Percentiles rank a stretch among this genome's conserved stretches.
Conservation (phyloP, 352 stramenopile genomes). For the Phytophthora tentaculata region DNA sequence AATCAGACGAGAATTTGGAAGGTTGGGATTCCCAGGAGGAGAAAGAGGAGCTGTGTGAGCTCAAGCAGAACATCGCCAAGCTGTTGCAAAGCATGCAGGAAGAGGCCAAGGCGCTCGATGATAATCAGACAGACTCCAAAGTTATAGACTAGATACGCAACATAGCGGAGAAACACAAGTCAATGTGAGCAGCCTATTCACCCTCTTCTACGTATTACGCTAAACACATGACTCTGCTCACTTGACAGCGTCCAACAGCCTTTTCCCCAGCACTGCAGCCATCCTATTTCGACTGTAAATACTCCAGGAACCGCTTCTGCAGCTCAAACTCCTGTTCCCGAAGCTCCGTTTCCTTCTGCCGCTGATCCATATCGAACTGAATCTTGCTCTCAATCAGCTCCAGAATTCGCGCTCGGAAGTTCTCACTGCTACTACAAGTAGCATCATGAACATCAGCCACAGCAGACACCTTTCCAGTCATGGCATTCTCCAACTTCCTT, state of each 20-base stretch:
- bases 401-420: slow-evolving; percentile 68
- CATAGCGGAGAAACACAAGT: too few species aligned
- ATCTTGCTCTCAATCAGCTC: slow-evolving; percentile 84
- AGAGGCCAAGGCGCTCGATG: slow-evolving; percentile 56
- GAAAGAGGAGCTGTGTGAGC: slow-evolving; percentile 62
- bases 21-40: slow-evolving; percentile 68
- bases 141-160: slow-evolving; percentile 13
- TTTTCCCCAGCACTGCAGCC: not conserved
- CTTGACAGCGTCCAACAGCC: not conserved
- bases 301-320: slow-evolving; percentile 84
- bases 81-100: slow-evolving; percentile 66
- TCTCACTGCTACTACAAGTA: slow-evolving; percentile 44
- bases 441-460: slow-evolving; percentile 8
- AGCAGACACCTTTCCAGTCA: slow-evolving; percentile 1
- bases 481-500: slow-evolving; percentile 32
- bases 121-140: slow-evolving; percentile 40
- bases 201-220: slow-evolving; percentile 3
- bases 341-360: slow-evolving; percentile 74
- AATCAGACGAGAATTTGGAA: slow-evolving; percentile 15
- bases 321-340: slow-evolving; percentile 84
- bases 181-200: slow-evolving; percentile 3
- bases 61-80: slow-evolving; percentile 71
- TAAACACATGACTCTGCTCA: slow-evolving; percentile 4
- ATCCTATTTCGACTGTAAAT: slow-evolving; percentile 77
- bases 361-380: slow-evolving; percentile 85